Evolutionary conservation across 2,329 filamentous ascomycete genomes (phyloP), one percentile per base, ranked within the genome.

Genomic region (Plectosphaerella sp.): DNA sequence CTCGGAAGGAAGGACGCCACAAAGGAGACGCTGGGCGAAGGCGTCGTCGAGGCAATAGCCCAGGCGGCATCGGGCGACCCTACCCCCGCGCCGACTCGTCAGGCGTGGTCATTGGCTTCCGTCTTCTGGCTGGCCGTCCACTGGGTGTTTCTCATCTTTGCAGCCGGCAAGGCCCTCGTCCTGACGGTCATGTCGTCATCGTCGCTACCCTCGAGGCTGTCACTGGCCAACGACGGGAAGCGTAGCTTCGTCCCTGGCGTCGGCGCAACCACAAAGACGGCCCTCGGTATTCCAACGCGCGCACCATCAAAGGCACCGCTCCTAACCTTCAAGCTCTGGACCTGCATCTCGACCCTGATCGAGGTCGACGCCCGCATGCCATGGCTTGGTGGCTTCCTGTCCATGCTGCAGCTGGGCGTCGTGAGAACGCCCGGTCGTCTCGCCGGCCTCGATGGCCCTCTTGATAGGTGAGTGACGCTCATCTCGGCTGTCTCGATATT

Each of bases 331-430:
- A 83, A 82, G 62, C 67, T 90, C 49, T 96, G 89, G 85, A 77
- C 84, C 61, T 89, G 88, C 70, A 68, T 87, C 52, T 85, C 84
- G 56, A 85, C 83, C 67, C 70, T 96, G 57, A 72, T 91, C 60
- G 85, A 91, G 75, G 71, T 96, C 64, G 78, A 87, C 59, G 70
- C 75, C 58, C 88, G 91, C 69, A 96, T 96, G 91, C 93, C 93
- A 57, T 97, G 93, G 93, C 79, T 96, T 52, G 79, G 78, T 64
- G 90, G 90, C 65, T 74, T 82, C 60, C 68, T 94, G 54, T 88
- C 88, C 52, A 80, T 96, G 69, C 68, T 87, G 59, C 90, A 94
- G 71, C 86, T 88, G 77, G 78, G 84, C 59, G 79, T 85, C 62
- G 72, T 93, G 64, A 76, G 78, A 62, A 90, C 91, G 22, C 89